A percentile compares a stretch with the other conserved stretches of the same genome.
Conservation (phyloP, 2,329 filamentous ascomycete species). For the Diaporthe vexans region DNA sequence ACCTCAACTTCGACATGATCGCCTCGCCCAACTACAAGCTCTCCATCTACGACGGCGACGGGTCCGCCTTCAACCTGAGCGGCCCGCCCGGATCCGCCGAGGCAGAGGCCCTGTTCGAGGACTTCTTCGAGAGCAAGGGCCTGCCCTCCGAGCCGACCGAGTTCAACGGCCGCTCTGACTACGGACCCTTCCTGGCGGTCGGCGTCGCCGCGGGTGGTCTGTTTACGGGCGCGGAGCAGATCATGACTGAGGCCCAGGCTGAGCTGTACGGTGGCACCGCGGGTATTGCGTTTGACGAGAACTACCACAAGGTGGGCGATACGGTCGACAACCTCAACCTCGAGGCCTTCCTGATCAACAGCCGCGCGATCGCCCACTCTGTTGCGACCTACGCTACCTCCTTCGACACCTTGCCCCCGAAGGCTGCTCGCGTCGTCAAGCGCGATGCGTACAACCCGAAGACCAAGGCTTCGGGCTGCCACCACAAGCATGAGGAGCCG, state of each 20-base stretch:
- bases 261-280: slow-evolving; percentile 73
- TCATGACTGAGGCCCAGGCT: slow-evolving; percentile 67
- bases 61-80: slow-evolving; percentile 69
- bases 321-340: slow-evolving; percentile 49
- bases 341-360: slow-evolving; percentile 61
- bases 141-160: slow-evolving; percentile 70
- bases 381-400: slow-evolving; percentile 58
- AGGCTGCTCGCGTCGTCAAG: neutral
- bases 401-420: slow-evolving; percentile 52
- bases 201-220: slow-evolving; percentile 78
- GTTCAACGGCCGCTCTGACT: slow-evolving; percentile 69
- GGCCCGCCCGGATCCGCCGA: slow-evolving; percentile 46
- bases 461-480: slow-evolving; percentile 8
- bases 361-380: slow-evolving; percentile 58
- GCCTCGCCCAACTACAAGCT: slow-evolving; percentile 65
- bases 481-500: slow-evolving; percentile 21
- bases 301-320: slow-evolving; percentile 63
- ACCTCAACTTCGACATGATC: slow-evolving; percentile 72
- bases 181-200: slow-evolving; percentile 75
- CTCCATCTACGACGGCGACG: slow-evolving; percentile 72
- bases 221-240: slow-evolving; percentile 70
- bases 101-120: slow-evolving; percentile 51
- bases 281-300: slow-evolving; percentile 61
- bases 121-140: slow-evolving; percentile 55
- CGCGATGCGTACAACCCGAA: slow-evolving; percentile 7